Conservation (phyloP, 805 yeast species). For the Wickerhamiella dianesei region DNA sequence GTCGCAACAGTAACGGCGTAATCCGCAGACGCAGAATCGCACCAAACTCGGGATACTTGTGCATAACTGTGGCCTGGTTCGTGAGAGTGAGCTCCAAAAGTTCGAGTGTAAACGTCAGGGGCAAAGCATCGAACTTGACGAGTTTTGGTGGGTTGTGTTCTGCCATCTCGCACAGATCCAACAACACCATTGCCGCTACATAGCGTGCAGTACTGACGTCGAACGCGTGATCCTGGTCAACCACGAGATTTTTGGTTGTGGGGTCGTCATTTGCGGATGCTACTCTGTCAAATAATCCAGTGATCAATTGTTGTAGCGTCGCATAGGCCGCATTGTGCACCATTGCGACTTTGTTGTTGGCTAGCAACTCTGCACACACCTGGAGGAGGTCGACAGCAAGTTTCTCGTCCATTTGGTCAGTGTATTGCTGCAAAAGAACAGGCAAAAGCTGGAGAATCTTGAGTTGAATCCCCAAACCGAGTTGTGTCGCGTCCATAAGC, state of each 20-base stretch:
- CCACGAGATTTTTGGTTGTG: constrained; percentile 1
- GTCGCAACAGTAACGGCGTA: constrained; percentile 62
- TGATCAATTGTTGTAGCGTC: constrained; percentile 73
- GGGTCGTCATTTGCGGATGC: constrained; percentile 19
- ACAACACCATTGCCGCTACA: constrained; percentile 58
- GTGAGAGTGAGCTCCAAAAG: constrained; percentile 65
- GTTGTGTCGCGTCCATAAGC: constrained; percentile 55
- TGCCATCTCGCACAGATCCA: constrained; percentile 57
- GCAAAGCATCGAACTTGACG: constrained; percentile 37
- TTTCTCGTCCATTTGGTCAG: constrained; percentile 39
- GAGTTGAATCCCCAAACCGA: constrained; percentile 72
- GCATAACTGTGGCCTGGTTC: constrained; percentile 45
- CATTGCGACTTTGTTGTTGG: constrained; percentile 54
- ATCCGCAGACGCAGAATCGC: constrained; percentile 51
- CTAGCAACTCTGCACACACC: constrained; percentile 61
- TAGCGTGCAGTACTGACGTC: constrained; percentile 39
- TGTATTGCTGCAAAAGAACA: constrained; percentile 51
- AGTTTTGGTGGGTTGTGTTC: constrained; percentile 44
- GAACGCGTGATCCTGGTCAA: constrained; percentile 20
- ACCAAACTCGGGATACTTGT: constrained; percentile 48
- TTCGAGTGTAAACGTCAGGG: constrained; percentile 65
- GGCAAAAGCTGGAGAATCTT: constrained; percentile 78
- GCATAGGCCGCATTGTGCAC: constrained; percentile 88
- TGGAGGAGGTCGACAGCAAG: constrained; percentile 44
- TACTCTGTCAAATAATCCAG: constrained; percentile 61